These are phyloP conservation scores for Benincasa hispida DNA, from an alignment of 306 rosid species.

Conservation along the genomic window DNA sequence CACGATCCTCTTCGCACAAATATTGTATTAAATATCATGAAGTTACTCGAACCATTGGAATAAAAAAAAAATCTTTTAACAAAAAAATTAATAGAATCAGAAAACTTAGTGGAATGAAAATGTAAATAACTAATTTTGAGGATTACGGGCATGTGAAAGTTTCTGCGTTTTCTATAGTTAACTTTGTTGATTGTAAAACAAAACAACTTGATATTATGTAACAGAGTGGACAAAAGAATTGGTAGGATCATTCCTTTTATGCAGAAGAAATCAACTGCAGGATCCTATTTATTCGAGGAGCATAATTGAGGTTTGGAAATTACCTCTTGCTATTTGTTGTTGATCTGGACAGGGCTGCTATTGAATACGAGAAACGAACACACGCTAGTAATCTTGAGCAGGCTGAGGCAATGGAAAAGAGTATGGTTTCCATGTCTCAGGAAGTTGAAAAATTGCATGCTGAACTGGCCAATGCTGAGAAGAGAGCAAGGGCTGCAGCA, in stretches of 20 bases:
- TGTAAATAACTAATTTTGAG: not conserved
- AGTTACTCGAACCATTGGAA: not conserved
- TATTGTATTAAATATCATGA: not conserved
- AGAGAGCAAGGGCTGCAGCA: slow-evolving; percentile 53
- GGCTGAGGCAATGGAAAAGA: slow-evolving; percentile 44
- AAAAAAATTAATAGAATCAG: not conserved
- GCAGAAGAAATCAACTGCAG: not conserved
- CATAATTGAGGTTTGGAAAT: not conserved
- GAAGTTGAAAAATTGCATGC: slow-evolving; percentile 61
- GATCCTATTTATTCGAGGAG: not conserved
- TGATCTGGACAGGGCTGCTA: slow-evolving; percentile 47
- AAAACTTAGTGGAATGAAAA: not conserved
- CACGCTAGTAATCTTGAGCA: slow-evolving; percentile 49
- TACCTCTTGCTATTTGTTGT: not conserved
- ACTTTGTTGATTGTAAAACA: not conserved
- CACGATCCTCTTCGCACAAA: not conserved
- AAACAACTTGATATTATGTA: not conserved
- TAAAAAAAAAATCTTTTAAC: too few relatives aligned
- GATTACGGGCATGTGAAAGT: not conserved
- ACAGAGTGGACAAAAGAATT: not conserved
- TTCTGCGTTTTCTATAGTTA: not conserved
- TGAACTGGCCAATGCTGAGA: slow-evolving; percentile 78
- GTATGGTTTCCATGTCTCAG: slow-evolving; percentile 42
- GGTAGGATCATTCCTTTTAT: not conserved
- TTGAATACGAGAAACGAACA: slow-evolving; percentile 66